These are phyloP conservation scores for Saccharomycopsis phalli DNA, from an alignment of 1,139 yeast species.

Conservation along the genomic window DNA sequence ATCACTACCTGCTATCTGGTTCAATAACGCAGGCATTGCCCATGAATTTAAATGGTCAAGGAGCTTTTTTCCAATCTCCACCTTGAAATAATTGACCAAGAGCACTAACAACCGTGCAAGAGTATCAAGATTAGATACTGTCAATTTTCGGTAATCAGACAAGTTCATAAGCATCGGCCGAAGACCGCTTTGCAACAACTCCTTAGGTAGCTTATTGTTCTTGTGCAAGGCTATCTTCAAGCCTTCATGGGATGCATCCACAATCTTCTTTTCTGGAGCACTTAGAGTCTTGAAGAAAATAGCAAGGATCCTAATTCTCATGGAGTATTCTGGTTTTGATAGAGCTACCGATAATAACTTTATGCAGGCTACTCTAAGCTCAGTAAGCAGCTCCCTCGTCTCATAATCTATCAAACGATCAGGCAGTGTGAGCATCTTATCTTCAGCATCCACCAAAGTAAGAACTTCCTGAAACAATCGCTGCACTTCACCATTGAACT, in stretches of 20 bases:
- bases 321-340: conserved; percentile 69
- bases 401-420: conserved; percentile 61
- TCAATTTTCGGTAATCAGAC: conserved; percentile 84
- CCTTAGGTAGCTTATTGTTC: conserved; percentile 87
- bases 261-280: conserved; percentile 77
- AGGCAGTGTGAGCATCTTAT: conserved; percentile 82
- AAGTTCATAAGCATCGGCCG: conserved; percentile 93
- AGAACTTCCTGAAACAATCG: conserved; percentile 82
- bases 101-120: conserved; percentile 79
- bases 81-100: conserved; percentile 86
- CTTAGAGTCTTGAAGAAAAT: conserved; percentile 92
- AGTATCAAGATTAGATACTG: conserved; percentile 88
- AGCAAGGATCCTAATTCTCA: conserved; percentile 76
- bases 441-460: conserved; percentile 96
- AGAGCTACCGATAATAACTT: conserved; percentile 74
- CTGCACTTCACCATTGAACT: conserved; percentile 82
- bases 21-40: conserved; percentile 79
- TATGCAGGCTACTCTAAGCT: conserved; percentile 84
- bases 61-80: conserved; percentile 89
- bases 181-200: conserved; percentile 82
- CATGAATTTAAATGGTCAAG: conserved; percentile 92
- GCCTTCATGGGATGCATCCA: conserved; percentile 90
- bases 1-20: conserved; percentile 64
- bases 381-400: conserved; percentile 84
- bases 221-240: conserved; percentile 76